Evolutionary conservation across 768 basidiomycete species (phyloP), one percentile per base, ranked within the genome.

Genomic region (Hydnum rufescens): DNA sequence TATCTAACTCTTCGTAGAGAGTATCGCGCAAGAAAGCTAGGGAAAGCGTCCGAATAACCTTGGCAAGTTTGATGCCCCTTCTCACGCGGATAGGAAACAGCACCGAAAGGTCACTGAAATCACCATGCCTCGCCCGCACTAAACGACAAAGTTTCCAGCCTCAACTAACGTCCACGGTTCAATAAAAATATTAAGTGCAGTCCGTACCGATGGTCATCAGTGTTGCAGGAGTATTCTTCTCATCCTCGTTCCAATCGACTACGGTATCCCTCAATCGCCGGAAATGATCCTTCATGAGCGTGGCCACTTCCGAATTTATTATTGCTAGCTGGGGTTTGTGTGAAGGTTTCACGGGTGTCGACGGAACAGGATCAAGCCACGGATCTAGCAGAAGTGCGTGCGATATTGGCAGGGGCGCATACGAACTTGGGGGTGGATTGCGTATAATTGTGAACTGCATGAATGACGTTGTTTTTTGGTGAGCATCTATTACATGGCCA

Each of bases 231-330:
- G 36, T 22, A 13, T 22, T 22, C 36, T 13, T 22, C n/a, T 39
- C 48, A n/a, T n/a, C n/a, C 5, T 5, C 29, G 25, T 50, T 58
- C 80, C 82, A 85, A 6, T 62, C 64, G 32, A 65, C 66, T 4
- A 78, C 67, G 25, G 82, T 64, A 28, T 70, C 70, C 57, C 68
- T 59, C 47, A 86, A 64, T 22, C 77, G 68, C 31, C 66, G 62
- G 59, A 83, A 87, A 61, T 89, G 84, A 44, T 71, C 71, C 44
- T 73, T 72, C 86, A 86, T 88, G 2, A 86, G 67, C 2, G 84
- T 83, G 60, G 88, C 87, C 0, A 64, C 68, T 60, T 84, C 78
- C 18, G 82, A 82, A 60, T 84, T 84, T 58, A 90, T 74, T 13
- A 86, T 74, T 44, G 84, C 62, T 58, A 81, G 59, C 4, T 64